Conservation (phyloP, 2,329 filamentous ascomycete species). For the Dryadomyces quercus-mongolicae region DNA sequence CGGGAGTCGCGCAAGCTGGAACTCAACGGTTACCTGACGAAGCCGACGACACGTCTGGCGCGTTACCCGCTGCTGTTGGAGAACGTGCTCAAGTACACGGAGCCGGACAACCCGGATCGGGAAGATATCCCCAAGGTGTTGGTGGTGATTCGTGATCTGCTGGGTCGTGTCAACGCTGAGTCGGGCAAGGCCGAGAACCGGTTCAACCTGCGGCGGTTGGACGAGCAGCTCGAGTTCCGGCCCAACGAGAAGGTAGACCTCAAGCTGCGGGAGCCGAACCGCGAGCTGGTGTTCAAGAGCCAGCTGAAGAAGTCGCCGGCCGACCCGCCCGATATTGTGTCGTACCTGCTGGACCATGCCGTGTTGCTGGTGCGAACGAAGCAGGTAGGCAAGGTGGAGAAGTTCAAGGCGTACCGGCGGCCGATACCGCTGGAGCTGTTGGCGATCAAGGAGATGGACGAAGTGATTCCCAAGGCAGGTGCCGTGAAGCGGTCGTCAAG, state of each 20-base stretch:
- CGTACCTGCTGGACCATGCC: constrained; percentile 93
- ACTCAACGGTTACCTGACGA: constrained; percentile 93
- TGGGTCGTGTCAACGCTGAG: constrained; percentile 83
- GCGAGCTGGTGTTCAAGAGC: constrained; percentile 89
- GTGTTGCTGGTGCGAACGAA: constrained; percentile 86
- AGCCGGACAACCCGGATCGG: constrained; percentile 79
- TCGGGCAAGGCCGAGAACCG: constrained; percentile 96
- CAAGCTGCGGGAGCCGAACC: constrained; percentile 84
- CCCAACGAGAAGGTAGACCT: constrained; percentile 86
- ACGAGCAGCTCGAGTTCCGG: constrained; percentile 83
- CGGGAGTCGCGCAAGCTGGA: constrained; percentile 96
- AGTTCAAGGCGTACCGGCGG: constrained; percentile 84
- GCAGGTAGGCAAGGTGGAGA: constrained; percentile 82
- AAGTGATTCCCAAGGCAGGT: constrained; percentile 72
- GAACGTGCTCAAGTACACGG: constrained; percentile 82
- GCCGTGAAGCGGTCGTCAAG: constrained; percentile 78
- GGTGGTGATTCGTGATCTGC: constrained; percentile 71
- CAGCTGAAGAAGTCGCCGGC: constrained; percentile 85
- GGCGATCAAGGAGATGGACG: constrained; percentile 93
- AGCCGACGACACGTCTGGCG: constrained; percentile 88
- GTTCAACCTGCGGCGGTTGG: constrained; percentile 86
- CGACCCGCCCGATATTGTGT: constrained; percentile 80
- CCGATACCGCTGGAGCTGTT: constrained; percentile 90
- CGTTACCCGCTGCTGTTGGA: constrained; percentile 88
- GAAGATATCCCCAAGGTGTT: constrained; percentile 87